Conservation (phyloP, 2,329 filamentous ascomycete genomes). For the Nigrograna mackinnonii region DNA sequence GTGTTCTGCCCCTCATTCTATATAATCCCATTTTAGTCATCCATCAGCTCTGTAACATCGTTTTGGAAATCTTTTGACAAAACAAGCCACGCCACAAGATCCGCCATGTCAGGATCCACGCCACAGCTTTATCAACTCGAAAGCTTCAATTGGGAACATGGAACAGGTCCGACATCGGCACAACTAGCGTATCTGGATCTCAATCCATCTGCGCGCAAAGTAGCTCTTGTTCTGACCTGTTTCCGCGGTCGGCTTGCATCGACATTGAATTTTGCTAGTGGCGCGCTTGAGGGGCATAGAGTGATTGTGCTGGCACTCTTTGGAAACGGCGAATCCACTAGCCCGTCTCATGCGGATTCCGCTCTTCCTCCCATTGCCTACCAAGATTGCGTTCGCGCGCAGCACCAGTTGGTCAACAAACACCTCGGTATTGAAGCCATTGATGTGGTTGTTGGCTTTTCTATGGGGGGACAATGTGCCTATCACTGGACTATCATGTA, state of each 20-base stretch:
- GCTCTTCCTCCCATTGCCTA: too few relatives aligned
- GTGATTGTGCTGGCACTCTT: conserved; percentile 57
- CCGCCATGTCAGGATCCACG: too few relatives aligned
- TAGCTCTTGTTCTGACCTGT: conserved; percentile 56
- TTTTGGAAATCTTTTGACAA: too few relatives aligned
- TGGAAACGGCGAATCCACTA: conserved; percentile 58
- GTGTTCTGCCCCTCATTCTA: too few relatives aligned
- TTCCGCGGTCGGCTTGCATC: conserved; percentile 56
- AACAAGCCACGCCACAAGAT: too few relatives aligned
- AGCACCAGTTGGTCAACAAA: background rate
- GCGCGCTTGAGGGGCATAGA: conserved; percentile 50
- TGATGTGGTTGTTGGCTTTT: background rate
- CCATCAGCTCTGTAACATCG: too few relatives aligned
- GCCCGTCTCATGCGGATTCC: too few relatives aligned
- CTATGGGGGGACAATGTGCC: background rate
- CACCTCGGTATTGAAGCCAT: background rate
- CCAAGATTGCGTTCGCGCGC: background rate
- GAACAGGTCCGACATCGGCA: too few relatives aligned
- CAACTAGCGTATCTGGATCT: conserved; percentile 28
- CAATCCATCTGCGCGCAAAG: conserved; percentile 23
- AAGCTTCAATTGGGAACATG: too few relatives aligned
- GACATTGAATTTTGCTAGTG: conserved; percentile 52
- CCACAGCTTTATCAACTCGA: too few relatives aligned
- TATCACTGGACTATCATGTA: background rate
- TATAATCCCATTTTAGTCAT: too few relatives aligned